These are phyloP conservation scores for Chrysopogon serrulatus DNA, from an alignment of 176 grass and related monocot species.

Conservation along the genomic window DNA sequence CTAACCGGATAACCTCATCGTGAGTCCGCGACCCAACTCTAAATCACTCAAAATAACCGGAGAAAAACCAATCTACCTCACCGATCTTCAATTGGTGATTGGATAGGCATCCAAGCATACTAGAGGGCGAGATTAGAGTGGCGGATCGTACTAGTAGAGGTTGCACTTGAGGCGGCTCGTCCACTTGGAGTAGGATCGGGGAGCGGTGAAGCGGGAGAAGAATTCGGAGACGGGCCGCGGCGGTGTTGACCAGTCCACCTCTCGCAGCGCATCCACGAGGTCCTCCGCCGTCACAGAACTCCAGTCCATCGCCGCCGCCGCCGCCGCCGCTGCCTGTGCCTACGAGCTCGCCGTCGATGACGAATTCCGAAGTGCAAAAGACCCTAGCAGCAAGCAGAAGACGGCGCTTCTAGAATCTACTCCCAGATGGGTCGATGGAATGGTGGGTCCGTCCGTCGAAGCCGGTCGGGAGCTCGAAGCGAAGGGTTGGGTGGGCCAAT, in stretches of 20 bases:
- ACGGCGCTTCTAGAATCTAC: not conserved
- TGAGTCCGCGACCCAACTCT: constrained; percentile 28
- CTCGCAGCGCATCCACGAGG: constrained; percentile 85
- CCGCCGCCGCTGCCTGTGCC: constrained; percentile 25
- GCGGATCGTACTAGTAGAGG: constrained; percentile 85
- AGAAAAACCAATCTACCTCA: not conserved
- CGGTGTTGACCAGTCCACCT: constrained; percentile 97
- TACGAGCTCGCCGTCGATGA: not conserved
- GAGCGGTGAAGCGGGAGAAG: constrained; percentile 92
- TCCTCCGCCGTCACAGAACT: constrained; percentile 92
- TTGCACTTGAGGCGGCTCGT: constrained; percentile 98
- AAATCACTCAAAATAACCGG: constrained; percentile 17
- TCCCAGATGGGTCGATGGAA: not conserved
- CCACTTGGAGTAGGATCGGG: constrained; percentile 96
- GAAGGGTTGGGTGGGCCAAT: too few relatives aligned
- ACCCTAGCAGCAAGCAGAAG: constrained; percentile 11
- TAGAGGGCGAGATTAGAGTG: not conserved
- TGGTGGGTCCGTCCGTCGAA: not conserved
- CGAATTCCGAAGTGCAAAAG: not conserved
- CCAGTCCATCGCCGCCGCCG: constrained; percentile 72
- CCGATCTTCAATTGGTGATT: not conserved
- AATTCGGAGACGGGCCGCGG: constrained; percentile 87
- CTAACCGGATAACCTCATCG: not conserved
- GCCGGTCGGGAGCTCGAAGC: not conserved
- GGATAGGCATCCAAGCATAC: not conserved